These are phyloP conservation scores for Sinapis alba DNA, from an alignment of 441 rosid species.

Conservation along the genomic window DNA sequence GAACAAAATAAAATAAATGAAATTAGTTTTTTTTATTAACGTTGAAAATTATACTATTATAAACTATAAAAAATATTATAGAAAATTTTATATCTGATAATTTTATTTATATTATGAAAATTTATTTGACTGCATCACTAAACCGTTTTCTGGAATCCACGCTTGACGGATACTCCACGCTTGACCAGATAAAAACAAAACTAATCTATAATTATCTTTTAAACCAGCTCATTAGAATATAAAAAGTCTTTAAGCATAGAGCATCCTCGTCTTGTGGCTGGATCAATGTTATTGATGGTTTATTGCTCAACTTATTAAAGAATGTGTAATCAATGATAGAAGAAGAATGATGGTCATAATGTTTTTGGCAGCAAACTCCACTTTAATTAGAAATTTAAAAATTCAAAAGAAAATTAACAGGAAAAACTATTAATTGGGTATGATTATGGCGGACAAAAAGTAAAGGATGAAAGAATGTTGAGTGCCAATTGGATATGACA, in stretches of 20 bases:
- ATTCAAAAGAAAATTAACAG: constrained; percentile 11
- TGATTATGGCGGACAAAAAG: constrained; percentile 46
- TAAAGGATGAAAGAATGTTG: constrained; percentile 36
- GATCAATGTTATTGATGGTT: constrained; percentile 32
- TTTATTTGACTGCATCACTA: no score
- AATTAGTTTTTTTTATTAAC: no score
- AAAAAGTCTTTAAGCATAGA: constrained; percentile 9
- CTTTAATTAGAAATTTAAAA: constrained; percentile 17
- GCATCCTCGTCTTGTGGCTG: constrained; percentile 31
- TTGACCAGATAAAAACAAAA: no score
- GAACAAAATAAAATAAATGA: not conserved
- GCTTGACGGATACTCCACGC: no score
- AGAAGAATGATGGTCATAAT: constrained; percentile 41
- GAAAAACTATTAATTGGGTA: constrained; percentile 27
- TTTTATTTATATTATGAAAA: no score
- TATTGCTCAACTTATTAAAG: constrained; percentile 13
- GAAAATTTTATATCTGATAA: no score
- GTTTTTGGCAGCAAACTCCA: constrained; percentile 42
- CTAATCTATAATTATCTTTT: not conserved
- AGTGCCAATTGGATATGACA: constrained; percentile 32
- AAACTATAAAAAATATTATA: no score
- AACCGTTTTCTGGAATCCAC: no score
- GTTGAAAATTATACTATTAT: no score
- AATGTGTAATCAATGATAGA: constrained; percentile 8
- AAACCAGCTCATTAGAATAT: not conserved